Evolutionary conservation across 805 yeast species (phyloP).

Genomic region (Ogataea zsoltii): DNA sequence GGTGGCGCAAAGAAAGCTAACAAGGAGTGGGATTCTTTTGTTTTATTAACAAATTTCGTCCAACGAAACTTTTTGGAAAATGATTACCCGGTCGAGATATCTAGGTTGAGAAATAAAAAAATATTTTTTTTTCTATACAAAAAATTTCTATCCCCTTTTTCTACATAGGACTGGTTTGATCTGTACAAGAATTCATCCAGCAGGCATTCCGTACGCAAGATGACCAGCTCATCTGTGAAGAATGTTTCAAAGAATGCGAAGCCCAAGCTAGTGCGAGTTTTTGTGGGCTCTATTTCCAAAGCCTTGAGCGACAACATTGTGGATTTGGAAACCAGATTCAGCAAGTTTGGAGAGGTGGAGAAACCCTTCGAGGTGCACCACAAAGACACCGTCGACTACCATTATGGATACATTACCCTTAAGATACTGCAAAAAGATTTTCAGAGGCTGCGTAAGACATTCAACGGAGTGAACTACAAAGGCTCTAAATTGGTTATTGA

Average conservation of each 20-base stretch:
- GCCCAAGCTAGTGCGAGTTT: slow-evolving; percentile 35
- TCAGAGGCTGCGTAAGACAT: slow-evolving; percentile 50
- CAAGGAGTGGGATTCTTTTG: neutral
- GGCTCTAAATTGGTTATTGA: slow-evolving; percentile 66
- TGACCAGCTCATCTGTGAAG: neutral
- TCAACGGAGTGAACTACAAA: slow-evolving; percentile 74
- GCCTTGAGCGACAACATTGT: slow-evolving; percentile 44
- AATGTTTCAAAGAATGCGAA: neutral
- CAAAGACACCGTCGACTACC: slow-evolving; percentile 54
- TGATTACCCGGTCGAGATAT: slow-evolving; percentile 9
- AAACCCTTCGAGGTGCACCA: slow-evolving; percentile 50
- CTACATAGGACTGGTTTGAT: neutral
- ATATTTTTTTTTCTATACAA: neutral
- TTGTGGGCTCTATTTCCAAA: slow-evolving; percentile 68
- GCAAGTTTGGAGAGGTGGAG: slow-evolving; percentile 59
- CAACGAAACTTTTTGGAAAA: neutral
- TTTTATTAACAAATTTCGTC: slow-evolving; percentile 9
- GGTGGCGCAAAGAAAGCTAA: neutral
- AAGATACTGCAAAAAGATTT: slow-evolving; percentile 47
- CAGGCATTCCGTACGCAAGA: neutral
- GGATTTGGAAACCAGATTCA: slow-evolving; percentile 56
- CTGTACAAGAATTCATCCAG: neutral
- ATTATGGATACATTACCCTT: slow-evolving; percentile 70
- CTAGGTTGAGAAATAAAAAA: neutral
- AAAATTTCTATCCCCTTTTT: neutral